Base-by-base conservation (phyloP, 352 stramenopile species). In the Pythium angustatum region DNA sequence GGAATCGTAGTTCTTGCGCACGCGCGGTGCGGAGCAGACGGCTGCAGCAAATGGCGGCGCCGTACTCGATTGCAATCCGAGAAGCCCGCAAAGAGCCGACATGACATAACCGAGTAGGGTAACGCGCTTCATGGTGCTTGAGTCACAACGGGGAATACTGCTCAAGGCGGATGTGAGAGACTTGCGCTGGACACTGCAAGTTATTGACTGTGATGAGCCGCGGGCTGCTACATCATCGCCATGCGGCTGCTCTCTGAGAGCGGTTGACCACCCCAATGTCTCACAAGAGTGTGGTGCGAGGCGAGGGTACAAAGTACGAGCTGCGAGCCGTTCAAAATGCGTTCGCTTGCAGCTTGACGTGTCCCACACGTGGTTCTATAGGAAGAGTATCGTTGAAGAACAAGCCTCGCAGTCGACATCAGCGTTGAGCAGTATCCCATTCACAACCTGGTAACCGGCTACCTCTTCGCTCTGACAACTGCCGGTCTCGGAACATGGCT, bases 1-100 rank as follows among this genome's bases (percentile, higher is more conserved):
- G 15, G 19, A 22, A 49, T 71, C 64, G 58, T 67, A 71, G 44
- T 36, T 64, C 30, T 67, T 71, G 47, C 64, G 64, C 8, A 67
- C 30, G 31, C 64, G 64, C 10, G 59, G 28, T 15, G 27, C 50
- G 3, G 41, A 34, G 41, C 63, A 70, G 5, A 26, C 63, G 6
- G 63, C 63, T 0, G 64, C 63, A 12, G 57, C 56, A 31, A 59
- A 41, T 47, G 31, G 21, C 1, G 51, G 31, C 12, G 38, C 26
- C 0, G 41, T 44, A 11, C 24, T 31, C 21, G 17, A 4, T 14
- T 58, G 22, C 5, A 61, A 5, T 9, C 36, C 50, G 19, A 69
- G 22, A 26, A 69, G 53, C 9, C 62, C 51, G 31, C 28, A 41
- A 8, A 61, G 41, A 15, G 53, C 10, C 7, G 38, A 54, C 17